Percentiles rank a stretch among this genome's conserved stretches.
Conservation (phyloP, 2,329 filamentous ascomycete genomes). For the Aspergillus awamori region DNA sequence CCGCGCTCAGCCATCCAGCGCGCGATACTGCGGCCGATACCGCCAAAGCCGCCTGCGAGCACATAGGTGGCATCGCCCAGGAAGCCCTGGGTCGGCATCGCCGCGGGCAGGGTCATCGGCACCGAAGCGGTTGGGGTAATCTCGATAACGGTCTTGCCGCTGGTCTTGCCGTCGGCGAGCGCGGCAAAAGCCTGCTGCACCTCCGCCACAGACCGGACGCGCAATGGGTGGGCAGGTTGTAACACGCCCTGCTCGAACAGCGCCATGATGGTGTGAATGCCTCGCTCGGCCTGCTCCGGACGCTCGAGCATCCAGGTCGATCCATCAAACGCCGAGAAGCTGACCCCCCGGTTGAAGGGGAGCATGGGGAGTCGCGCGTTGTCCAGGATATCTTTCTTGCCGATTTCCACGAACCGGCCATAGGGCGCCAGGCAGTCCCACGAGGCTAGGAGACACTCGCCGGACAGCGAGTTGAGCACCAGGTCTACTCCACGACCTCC, state of each 20-base stretch:
- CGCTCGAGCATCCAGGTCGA: neutral
- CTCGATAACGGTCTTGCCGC: neutral
- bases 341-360: neutral
- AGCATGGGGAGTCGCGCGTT: neutral
- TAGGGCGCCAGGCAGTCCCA: neutral
- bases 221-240: neutral
- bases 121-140: neutral
- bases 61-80: neutral
- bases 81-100: neutral
- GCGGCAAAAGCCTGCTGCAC: neutral
- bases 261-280: neutral
- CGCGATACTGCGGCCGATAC: neutral
- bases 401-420: neutral
- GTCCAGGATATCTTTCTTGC: neutral
- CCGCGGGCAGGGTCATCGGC: neutral
- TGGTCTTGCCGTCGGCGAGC: neutral
- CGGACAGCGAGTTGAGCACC: neutral
- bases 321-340: neutral
- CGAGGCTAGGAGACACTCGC: neutral
- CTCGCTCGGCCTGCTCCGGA: neutral
- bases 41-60: conserved; percentile 1
- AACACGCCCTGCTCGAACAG: neutral
- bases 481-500: neutral
- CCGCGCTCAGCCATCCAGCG: conserved; percentile 22
- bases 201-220: neutral